A percentile compares a stretch with the other conserved stretches of the same genome.
Conservation (phyloP, 1,284 basidiomycete species). For the Moniliophthora roreri region DNA sequence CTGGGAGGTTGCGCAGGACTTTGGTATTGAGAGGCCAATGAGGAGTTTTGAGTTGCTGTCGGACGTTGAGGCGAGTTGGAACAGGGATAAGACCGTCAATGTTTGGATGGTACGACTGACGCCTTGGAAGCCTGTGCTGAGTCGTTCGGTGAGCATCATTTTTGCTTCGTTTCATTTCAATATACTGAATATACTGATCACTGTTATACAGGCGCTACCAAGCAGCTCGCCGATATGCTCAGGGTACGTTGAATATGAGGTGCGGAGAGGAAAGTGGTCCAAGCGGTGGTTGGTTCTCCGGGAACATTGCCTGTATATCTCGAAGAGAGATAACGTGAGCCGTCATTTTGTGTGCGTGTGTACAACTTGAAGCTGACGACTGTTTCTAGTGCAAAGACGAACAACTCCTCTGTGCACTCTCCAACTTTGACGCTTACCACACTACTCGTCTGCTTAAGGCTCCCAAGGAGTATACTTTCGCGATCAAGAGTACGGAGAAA, state of each 20-base stretch:
- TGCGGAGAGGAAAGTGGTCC: slow-evolving; percentile 88
- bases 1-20: slow-evolving; percentile 78
- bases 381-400: slow-evolving; percentile 76
- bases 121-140: slow-evolving; percentile 54
- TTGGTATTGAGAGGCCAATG: slow-evolving; percentile 88
- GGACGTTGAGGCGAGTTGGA: slow-evolving; percentile 81
- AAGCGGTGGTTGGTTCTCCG: slow-evolving; percentile 86
- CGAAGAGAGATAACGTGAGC: slow-evolving; percentile 82
- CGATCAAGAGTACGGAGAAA: slow-evolving; percentile 86
- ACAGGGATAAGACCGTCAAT: slow-evolving; percentile 75
- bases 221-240: slow-evolving; percentile 66
- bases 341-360: neutral
- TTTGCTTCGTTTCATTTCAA: slow-evolving; percentile 2
- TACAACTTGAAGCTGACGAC: neutral
- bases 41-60: slow-evolving; percentile 77
- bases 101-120: slow-evolving; percentile 77
- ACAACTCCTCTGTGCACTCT: slow-evolving; percentile 73
- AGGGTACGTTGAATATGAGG: slow-evolving; percentile 83
- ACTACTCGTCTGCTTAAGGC: slow-evolving; percentile 72
- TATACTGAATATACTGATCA: slow-evolving; percentile 13
- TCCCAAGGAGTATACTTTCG: slow-evolving; percentile 79
- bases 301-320: slow-evolving; percentile 81
- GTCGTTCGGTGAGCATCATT: slow-evolving; percentile 51
- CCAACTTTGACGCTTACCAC: slow-evolving; percentile 83
- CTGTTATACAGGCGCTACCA: slow-evolving; percentile 58